phyloP scores from a whole-genome alignment of 805 yeast genomes.

The Metschnikowia proteae region DNA sequence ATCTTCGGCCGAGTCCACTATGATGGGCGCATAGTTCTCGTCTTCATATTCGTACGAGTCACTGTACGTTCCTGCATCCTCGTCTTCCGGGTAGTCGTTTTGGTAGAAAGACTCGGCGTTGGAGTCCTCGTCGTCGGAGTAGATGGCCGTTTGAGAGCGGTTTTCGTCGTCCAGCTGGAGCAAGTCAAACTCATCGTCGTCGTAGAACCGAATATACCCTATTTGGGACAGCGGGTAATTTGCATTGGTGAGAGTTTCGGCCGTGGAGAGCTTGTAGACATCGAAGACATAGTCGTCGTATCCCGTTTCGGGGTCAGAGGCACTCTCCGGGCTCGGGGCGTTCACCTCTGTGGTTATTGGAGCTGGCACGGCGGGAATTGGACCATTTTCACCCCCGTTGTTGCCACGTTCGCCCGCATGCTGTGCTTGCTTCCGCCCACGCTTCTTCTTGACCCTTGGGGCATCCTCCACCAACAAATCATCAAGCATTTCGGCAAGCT shows the following conservation, averaged over 20 bases:
- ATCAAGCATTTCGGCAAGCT: constrained; percentile 71
- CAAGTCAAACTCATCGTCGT: constrained; percentile 47
- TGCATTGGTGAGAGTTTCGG: constrained; percentile 41
- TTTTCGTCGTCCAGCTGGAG: constrained; percentile 38
- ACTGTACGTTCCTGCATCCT: constrained; percentile 48
- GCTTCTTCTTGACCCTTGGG: constrained; percentile 12
- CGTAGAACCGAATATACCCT: constrained; percentile 54
- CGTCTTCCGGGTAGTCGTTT: constrained; percentile 95
- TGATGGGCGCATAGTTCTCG: constrained; percentile 12
- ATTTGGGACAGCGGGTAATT: constrained; percentile 46
- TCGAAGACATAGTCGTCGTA: constrained; percentile 78
- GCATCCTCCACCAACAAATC: constrained; percentile 43
- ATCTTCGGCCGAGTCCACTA: constrained; percentile 12
- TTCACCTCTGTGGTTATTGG: no score
- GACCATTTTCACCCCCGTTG: no score
- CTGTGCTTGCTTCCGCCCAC: not conserved
- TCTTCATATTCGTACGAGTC: constrained; percentile 18
- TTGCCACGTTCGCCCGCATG: not conserved
- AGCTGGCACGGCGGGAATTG: no score
- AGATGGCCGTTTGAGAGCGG: constrained; percentile 19
- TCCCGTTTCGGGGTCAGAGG: not conserved
- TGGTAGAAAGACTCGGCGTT: constrained; percentile 89
- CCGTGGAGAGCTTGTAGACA: constrained; percentile 50
- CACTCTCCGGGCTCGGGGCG: no score
- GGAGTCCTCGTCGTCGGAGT: constrained; percentile 76